Conservation (phyloP, 768 basidiomycete genomes). For the Suillus cothurnatus region DNA sequence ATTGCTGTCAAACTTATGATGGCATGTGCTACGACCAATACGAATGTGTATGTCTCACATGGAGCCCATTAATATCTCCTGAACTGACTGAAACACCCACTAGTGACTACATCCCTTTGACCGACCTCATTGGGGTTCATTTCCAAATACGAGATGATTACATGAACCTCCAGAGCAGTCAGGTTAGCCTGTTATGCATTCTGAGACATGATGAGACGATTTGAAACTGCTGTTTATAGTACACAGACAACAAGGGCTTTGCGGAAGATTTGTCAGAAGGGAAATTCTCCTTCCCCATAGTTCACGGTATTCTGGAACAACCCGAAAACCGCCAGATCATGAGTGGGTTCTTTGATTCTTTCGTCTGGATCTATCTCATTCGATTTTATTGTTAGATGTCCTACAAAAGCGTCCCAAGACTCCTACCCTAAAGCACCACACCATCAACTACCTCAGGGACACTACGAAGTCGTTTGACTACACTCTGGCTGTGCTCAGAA, state of each 20-base stretch:
- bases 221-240: slow-evolving; percentile 48
- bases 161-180: slow-evolving; percentile 32
- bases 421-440: slow-evolving; percentile 77
- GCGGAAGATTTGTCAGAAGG: slow-evolving; percentile 96
- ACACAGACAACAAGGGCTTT: slow-evolving; percentile 82
- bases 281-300: slow-evolving; percentile 95
- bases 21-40: slow-evolving; percentile 71
- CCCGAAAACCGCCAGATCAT: slow-evolving; percentile 77
- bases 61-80: neutral
- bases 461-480: slow-evolving; percentile 88
- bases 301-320: slow-evolving; percentile 86
- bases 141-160: slow-evolving; percentile 67
- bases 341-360: slow-evolving; percentile 54
- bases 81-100: neutral
- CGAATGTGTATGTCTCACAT: slow-evolving; percentile 50
- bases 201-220: no score
- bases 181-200: slow-evolving; percentile 12
- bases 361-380: neutral
- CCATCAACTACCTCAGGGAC: slow-evolving; percentile 75
- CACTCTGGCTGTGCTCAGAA: slow-evolving; percentile 67
- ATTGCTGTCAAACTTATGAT: slow-evolving; percentile 95
- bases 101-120: slow-evolving; percentile 58
- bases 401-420: slow-evolving; percentile 87
- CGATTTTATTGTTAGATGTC: slow-evolving; percentile 57
- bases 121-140: slow-evolving; percentile 57